Percentiles rank a stretch among this genome's conserved stretches.
Conservation (phyloP, 495 filamentous ascomycete species). For the Penicillium malachiteum region DNA sequence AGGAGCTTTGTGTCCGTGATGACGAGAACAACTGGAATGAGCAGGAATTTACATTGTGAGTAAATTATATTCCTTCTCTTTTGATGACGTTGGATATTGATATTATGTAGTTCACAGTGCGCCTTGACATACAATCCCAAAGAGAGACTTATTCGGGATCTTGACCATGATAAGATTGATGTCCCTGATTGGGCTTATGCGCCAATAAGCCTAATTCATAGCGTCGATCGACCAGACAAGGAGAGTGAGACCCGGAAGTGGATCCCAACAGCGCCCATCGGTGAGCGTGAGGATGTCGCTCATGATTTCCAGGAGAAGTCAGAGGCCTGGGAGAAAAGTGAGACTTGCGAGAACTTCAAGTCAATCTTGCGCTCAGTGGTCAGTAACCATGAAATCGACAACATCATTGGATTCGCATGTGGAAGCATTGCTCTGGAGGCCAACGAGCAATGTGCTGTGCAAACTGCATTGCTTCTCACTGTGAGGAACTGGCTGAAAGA, state of each 20-base stretch:
- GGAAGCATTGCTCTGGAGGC: neutral
- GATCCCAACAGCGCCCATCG: neutral
- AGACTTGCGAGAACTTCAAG: neutral
- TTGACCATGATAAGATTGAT: neutral
- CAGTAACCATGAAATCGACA: neutral
- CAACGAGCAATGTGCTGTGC: neutral
- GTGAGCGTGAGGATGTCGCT: neutral
- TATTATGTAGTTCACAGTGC: too few species aligned
- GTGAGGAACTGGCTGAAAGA: neutral
- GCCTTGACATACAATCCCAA: too few species aligned
- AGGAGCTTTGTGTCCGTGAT: neutral
- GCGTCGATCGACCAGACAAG: neutral
- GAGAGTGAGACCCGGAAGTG: neutral
- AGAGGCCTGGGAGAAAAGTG: constrained; percentile 5
- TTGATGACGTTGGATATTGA: too few species aligned
- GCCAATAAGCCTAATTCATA: neutral
- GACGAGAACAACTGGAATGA: neutral
- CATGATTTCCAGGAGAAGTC: neutral
- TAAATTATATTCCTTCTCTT: too few species aligned
- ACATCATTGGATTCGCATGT: constrained; percentile 2
- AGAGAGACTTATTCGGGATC: too few species aligned
- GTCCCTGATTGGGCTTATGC: neutral
- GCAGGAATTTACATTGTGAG: too few species aligned
- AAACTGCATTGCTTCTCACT: neutral
- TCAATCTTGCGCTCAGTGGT: neutral